A percentile compares a stretch with the other conserved stretches of the same genome.
These are phyloP conservation scores for Graphilbum fragrans DNA, from an alignment of 2,329 filamentous ascomycete species.

Conservation along the genomic window DNA sequence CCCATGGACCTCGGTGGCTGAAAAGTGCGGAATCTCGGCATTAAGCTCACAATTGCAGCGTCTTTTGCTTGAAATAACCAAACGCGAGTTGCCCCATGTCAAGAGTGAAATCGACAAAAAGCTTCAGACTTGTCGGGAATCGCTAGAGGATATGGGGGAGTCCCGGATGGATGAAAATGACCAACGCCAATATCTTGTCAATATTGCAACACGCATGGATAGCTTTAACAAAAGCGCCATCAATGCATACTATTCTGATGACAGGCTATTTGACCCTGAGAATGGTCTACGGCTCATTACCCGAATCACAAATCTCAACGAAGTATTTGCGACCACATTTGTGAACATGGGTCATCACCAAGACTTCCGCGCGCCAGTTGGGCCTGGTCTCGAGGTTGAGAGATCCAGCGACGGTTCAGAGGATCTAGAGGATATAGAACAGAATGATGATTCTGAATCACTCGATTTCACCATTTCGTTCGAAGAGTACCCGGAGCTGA, in stretches of 20 bases:
- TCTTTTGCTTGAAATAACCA: slow-evolving; percentile 28
- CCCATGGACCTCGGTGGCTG: slow-evolving; percentile 21
- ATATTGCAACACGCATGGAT: slow-evolving; percentile 19
- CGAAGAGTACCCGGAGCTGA: slow-evolving; percentile 11
- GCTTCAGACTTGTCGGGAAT: slow-evolving; percentile 4
- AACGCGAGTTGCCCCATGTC: slow-evolving; percentile 23
- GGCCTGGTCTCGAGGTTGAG: slow-evolving; percentile 2
- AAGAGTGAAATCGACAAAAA: slow-evolving; percentile 15
- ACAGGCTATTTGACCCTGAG: slow-evolving; percentile 16
- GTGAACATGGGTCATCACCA: slow-evolving; percentile 16
- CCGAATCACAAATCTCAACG: slow-evolving; percentile 22
- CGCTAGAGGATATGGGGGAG: slow-evolving; percentile 18
- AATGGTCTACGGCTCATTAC: slow-evolving; percentile 24
- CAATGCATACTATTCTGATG: slow-evolving; percentile 21
- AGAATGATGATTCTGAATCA: background rate
- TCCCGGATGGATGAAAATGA: slow-evolving; percentile 14
- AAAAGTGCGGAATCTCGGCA: slow-evolving; percentile 20
- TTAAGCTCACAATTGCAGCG: slow-evolving; percentile 22
- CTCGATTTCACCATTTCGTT: background rate
- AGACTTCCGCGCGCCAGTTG: background rate
- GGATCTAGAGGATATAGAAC: slow-evolving; percentile 11
- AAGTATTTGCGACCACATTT: slow-evolving; percentile 20
- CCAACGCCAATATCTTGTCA: slow-evolving; percentile 23
- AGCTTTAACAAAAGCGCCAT: slow-evolving; percentile 17
- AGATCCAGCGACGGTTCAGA: background rate